Evolutionary conservation across 345 rosid genomes (phyloP), one percentile per base, ranked within the genome.

Genomic region (Tarenaya hassleriana): DNA sequence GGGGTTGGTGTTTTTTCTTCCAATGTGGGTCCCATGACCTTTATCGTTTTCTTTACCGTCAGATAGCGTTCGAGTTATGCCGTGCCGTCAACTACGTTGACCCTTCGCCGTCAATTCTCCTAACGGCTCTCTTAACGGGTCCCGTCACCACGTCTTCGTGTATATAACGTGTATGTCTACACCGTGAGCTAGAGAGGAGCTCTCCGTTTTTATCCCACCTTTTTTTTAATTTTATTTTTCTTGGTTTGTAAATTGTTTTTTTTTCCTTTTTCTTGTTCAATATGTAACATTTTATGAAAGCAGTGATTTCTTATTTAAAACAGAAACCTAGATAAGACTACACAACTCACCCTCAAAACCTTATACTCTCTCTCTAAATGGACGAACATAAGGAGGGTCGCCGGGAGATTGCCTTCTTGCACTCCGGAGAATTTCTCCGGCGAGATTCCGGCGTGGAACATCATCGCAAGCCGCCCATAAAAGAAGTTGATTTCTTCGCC

Each of bases 401-500:
- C 67, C 81, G 71, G 8, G 88, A 82, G 62, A 69, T 78, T 56
- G 62, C 66, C 21, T 74, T 86, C 73, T 65, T 82, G 55, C 75
- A 58, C 68, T 58, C 89, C 66, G 79, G 77, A 3, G 77, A 69
- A 61, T 68, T 60, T 58, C 69, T 49, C 53, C 70, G 55, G 31
- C 58, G 14, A 45, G 71, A 54, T 33, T 69, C 64, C 27, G 53
- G 35, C 42, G 50, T 51, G 38, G 70, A 58, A 37, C 10, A 48
- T 66, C 57, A 43, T 34, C 61, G 46, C 9, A 62, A 56, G 43
- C 62, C 73, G 27, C 57, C 61, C 17, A 81, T 83, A 61, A 71
- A 75, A 71, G 95, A 87, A 73, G 62, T 84, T 50, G 96, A 91
- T 74, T 91, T 91, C 87, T 91, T 91, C 42, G 77, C 88, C 0